These are phyloP conservation scores for Candida boleticola DNA, from an alignment of 805 yeast species.

Conservation along the genomic window DNA sequence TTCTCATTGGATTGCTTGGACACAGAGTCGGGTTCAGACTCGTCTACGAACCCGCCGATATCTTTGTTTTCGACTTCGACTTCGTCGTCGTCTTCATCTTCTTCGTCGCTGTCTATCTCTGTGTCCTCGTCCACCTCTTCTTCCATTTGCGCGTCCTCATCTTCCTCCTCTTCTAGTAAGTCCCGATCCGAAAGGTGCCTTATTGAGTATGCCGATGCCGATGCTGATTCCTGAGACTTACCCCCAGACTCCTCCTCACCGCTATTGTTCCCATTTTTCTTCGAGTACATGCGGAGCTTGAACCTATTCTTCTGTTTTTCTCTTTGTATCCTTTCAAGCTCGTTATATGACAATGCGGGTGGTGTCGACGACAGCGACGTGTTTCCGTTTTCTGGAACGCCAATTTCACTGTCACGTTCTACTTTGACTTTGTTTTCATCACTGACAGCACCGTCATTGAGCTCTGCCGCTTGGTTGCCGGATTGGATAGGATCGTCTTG, in stretches of 20 bases:
- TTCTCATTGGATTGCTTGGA: constrained; percentile 11
- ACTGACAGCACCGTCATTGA: too few species aligned
- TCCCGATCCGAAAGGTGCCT: neutral
- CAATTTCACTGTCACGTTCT: neutral
- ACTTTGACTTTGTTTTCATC: too few species aligned
- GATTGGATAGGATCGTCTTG: constrained; percentile 21
- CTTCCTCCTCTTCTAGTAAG: constrained; percentile 16
- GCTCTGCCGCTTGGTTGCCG: too few species aligned
- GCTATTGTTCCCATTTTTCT: constrained; percentile 5
- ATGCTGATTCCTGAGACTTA: too few species aligned
- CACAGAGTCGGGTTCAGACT: constrained; percentile 14
- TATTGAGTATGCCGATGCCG: too few species aligned
- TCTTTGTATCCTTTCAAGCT: constrained; percentile 5
- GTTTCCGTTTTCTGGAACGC: constrained; percentile 11
- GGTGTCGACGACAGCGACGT: constrained; percentile 4
- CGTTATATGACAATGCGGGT: constrained; percentile 3
- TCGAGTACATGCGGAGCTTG: constrained; percentile 6
- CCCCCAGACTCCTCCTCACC: neutral
- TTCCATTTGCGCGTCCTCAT: constrained; percentile 24
- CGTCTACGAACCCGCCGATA: constrained; percentile 8
- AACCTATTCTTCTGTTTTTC: constrained; percentile 3
- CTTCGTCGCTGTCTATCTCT: neutral
- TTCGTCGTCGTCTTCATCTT: neutral
- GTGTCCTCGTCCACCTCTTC: constrained; percentile 11
- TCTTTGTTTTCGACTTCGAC: constrained; percentile 8